Evolutionary conservation across 2,329 filamentous ascomycete species (phyloP), one percentile per base, ranked within the genome.

Genomic region (Graphilbum ipis-grandicollis): DNA sequence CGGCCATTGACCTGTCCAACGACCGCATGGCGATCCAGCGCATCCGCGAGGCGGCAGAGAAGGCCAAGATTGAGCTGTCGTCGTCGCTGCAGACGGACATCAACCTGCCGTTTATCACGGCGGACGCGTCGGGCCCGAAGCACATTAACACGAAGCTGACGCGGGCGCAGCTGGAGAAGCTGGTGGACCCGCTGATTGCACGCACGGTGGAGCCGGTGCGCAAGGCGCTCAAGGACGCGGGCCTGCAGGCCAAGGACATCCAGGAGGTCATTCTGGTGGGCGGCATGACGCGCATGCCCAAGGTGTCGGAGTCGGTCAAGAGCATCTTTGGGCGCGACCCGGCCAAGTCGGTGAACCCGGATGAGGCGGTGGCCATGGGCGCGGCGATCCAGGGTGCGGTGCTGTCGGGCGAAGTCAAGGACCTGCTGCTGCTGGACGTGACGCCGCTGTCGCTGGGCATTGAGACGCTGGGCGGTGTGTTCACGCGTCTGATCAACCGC

Each of bases 241-340:
- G 78, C 61, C 75, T 96, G 33, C 68, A 82, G 59, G 75, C 86
- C 50, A 92, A 85, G 67, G 86, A 94, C 44, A 92, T 96, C 56
- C 83, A 94, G 64, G 88, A 96, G 57, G 83, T 96, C 50, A 93
- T 96, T 58, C 79, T 96, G 31, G 88, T 96, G 39, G 88, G 88
- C 76, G 88, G 88, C 65, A 94, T 94, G 86, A 94, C 88, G 51
- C 88, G 88, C 68, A 96, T 96, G 86, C 88, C 88, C 58, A 94
- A 94, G 79, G 88, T 96, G 48, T 71, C 75, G 45, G 85, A 94
- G 67, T 90, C 85, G 32, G 86, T 94, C 59, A 93, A 93, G 79
- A 75, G 67, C 67, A 86, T 94, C 58, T 96, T 96, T 60, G 86
- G 86, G 48, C 86, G 86, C 56, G 88, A 94, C 39, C 85, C 88